Evolutionary conservation across 2,329 filamentous ascomycete genomes (phyloP), one percentile per base, ranked within the genome.

Genomic region (Talaromyces amestolkiae): DNA sequence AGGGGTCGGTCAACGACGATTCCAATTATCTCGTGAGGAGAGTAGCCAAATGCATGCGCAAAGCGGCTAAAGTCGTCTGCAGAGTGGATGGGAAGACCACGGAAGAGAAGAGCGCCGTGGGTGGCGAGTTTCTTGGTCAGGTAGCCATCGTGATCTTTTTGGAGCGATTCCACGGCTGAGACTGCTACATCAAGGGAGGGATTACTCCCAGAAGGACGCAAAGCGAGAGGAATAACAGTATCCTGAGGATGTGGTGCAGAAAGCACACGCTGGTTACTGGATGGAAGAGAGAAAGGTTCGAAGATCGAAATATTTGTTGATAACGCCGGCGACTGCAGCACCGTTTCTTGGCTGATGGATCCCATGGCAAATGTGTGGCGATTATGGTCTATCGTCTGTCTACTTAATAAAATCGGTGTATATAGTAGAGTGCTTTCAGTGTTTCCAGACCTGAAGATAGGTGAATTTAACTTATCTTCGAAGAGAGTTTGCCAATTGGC

Each of bases 1-100:
- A 78, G 47, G 0, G 81, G 81, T 49, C 82, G 71, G 56, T 82
- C 73, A 6, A 84, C 80, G 0, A 83, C 81, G 53, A 83, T 83
- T 0, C 82, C 82, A 58, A 84, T 84, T 64, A 83, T 83, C 67
- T 84, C 82, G 61, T 84, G 82, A 1, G 81, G 80, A 1, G 68
- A 73, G 67, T 77, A 82, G 0, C 81, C 80, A 68, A 84, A 84
- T 0, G 81, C 80, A 65, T 84, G 82, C 0, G 81, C 80, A 68
- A 84, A 84, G 66, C 72, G 76, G 72, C 79, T 82, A 68, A 84
- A 84, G 33, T 83, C 81, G 4, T 78, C 66, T 1, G 81, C 81
- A n/a, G 65, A 69, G 47, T 77, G 72, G 59, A 84, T 82, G 4
- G 81, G 81, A 7, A 84, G 72, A 24, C 74, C 76, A 35, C 81